Conservation (phyloP, 176 grass and related monocot genomes). For the Poa annua region DNA sequence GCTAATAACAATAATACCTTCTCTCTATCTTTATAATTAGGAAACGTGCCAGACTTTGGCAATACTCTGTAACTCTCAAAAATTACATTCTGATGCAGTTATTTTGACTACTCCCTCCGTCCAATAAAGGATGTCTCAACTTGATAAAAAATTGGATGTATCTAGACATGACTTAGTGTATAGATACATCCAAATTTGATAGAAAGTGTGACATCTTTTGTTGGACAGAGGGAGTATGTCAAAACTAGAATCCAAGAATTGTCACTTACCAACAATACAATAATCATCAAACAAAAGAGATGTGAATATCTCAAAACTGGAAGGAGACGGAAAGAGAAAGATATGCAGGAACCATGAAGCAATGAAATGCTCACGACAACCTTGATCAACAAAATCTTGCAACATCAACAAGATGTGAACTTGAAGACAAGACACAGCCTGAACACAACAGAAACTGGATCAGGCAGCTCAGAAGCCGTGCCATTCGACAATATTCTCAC, state of each 20-base stretch:
- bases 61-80: not conserved
- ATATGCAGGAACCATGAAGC: not conserved
- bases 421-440: not conserved
- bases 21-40: not conserved
- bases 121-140: too few relatives aligned
- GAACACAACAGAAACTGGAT: slow-evolving; percentile 7
- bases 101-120: too few relatives aligned
- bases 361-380: slow-evolving; percentile 6
- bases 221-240: too few relatives aligned
- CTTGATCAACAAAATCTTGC: not conserved
- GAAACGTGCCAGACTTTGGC: not conserved
- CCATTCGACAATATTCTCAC: not conserved
- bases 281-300: not conserved
- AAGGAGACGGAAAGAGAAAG: not conserved
- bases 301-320: not conserved
- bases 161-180: too few relatives aligned
- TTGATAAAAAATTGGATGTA: too few relatives aligned
- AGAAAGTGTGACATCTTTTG: too few relatives aligned
- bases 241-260: not conserved
- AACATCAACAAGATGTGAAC: not conserved
- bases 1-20: not conserved
- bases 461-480: not conserved
- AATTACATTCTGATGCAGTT: not conserved
- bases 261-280: not conserved
- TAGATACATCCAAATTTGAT: too few relatives aligned